Percentiles rank a stretch among this genome's conserved stretches.
These are phyloP conservation scores for Aspergillus campestris DNA, from an alignment of 495 filamentous ascomycete species.

Conservation along the genomic window DNA sequence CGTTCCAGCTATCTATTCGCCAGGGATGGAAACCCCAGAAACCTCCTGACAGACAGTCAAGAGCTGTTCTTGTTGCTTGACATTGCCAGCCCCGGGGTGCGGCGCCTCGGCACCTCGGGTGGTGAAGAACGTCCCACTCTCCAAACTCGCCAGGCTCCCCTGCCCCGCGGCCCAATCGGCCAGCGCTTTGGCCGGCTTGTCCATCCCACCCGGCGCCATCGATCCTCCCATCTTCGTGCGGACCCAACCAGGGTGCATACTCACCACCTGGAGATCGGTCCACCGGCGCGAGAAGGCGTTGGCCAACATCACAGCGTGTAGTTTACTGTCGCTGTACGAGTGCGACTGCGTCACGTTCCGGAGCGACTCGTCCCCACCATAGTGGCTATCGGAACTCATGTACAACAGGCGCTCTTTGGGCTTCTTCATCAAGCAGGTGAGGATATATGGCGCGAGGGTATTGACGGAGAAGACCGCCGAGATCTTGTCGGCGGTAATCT, in stretches of 20 bases:
- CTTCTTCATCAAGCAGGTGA: conserved; percentile 43
- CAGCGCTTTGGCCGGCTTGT: conserved; percentile 38
- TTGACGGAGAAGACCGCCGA: conserved; percentile 49
- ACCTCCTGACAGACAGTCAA: conserved; percentile 23
- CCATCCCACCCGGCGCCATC: conserved; percentile 36
- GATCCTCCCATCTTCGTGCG: conserved; percentile 52
- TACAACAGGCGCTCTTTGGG: conserved; percentile 43
- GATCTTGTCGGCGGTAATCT: conserved; percentile 37
- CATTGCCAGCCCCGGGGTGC: conserved; percentile 20
- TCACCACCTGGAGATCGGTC: conserved; percentile 38
- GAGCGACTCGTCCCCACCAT: conserved; percentile 35
- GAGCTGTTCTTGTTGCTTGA: conserved; percentile 25
- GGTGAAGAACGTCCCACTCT: conserved; percentile 21
- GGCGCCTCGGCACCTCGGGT: conserved; percentile 15
- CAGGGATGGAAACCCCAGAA: conserved; percentile 17
- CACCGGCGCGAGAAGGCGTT: conserved; percentile 45
- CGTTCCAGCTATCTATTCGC: background rate
- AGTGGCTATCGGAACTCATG: conserved; percentile 44
- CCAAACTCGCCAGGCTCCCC: conserved; percentile 14
- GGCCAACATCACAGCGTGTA: conserved; percentile 46
- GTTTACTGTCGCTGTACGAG: conserved; percentile 44
- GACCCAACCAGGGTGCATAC: conserved; percentile 56
- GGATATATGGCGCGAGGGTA: conserved; percentile 48
- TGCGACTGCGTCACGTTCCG: conserved; percentile 25
- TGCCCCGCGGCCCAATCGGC: conserved; percentile 37